Base-by-base conservation (phyloP, 2,329 filamentous ascomycete species). In the Helicocarpus griseus region DNA sequence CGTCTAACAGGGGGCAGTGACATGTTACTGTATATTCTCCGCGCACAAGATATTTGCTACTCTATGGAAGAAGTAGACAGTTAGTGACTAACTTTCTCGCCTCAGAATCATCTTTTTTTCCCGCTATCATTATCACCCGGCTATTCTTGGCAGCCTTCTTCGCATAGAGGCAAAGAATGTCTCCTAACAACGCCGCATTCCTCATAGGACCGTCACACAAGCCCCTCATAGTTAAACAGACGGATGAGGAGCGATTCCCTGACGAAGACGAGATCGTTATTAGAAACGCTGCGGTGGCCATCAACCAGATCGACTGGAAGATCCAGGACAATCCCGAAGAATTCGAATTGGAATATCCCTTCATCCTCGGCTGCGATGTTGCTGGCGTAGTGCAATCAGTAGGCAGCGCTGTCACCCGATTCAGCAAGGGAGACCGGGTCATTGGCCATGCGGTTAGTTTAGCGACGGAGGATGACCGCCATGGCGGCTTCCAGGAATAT, bases 361-460 rank as follows among this genome's bases (percentile, higher is more conserved):
- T 58, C 11, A 61, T 71, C 31, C 57, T 71, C 31, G 74, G 74
- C 9, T 60, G 56, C 8, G 74, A 76, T 55, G 63, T 73, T 13
- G 71, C 73, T 1, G 74, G 74, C 11, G 69, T 73, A 56, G 65
- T 77, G 2, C 57, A 71, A 22, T 71, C 75, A 53, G 65, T 77
- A 5, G 75, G 74, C 2, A 61, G 68, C n/a, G 63, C 62, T 6
- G 73, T 77, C 4, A 68, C 67, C 5, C 65, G 72, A 8, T 69
- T 75, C 56, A 64, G 69, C 50, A 65, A 69, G 19, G 74, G 74
- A 2, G 68, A 74, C 53, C 68, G 73, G 24, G 73, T 77, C 4
- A 61, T 72, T 26, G 73, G 58, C 7, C 49, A 53, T 11, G 52
- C 58, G 19, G 19, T 55, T 0, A 57, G 53, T 1, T 50, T 55